Evolutionary conservation across 169 alveolate species (phyloP).

Genomic region (Babesia microti): DNA sequence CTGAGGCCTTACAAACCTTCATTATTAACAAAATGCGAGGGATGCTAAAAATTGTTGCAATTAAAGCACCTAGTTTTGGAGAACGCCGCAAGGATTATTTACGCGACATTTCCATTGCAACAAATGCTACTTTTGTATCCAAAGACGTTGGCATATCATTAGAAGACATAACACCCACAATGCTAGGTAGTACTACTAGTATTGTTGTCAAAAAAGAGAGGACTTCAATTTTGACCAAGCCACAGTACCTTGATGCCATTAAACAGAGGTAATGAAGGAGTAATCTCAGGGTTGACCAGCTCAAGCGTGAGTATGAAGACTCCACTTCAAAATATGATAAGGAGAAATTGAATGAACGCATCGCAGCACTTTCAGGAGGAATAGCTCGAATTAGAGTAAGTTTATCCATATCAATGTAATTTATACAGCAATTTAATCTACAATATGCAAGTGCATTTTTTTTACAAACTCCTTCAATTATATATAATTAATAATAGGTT

Average conservation of each 20-base stretch:
- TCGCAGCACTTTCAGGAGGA: constrained; percentile 80
- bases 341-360: constrained; percentile 71
- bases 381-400: constrained; percentile 69
- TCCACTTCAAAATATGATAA: constrained; percentile 68
- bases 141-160: constrained; percentile 68
- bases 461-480: not conserved
- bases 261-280: constrained; percentile 10
- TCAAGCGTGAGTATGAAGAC: constrained; percentile 57
- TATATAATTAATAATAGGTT: constrained; percentile 14
- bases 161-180: constrained; percentile 58
- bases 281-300: constrained; percentile 40
- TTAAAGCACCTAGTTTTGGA: constrained; percentile 78
- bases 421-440: too few species aligned
- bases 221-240: constrained; percentile 66
- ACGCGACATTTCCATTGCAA: constrained; percentile 72
- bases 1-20: constrained; percentile 73
- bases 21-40: constrained; percentile 74
- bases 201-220: constrained; percentile 74
- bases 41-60: constrained; percentile 70
- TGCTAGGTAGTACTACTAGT: constrained; percentile 70
- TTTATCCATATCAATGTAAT: not conserved
- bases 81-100: constrained; percentile 75
- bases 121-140: constrained; percentile 68
- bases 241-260: constrained; percentile 47
- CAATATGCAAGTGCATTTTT: too few species aligned